phyloP scores from a whole-genome alignment of 129 eudicot species.

The Artemisia argyi region DNA sequence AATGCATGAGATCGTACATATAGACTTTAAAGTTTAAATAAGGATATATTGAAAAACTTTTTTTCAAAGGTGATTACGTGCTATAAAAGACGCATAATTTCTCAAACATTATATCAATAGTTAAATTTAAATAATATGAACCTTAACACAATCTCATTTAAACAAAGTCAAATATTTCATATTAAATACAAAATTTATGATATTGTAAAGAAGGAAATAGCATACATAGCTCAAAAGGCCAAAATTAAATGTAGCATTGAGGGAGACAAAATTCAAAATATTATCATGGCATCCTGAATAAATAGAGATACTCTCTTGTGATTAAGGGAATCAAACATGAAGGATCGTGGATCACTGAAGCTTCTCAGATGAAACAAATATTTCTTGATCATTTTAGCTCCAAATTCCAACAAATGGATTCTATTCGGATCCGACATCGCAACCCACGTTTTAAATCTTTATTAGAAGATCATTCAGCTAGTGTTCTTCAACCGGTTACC shows the following conservation, averaged over 20 bases:
- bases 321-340: not conserved
- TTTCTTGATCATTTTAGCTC: not conserved
- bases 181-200: not conserved
- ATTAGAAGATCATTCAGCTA: not conserved
- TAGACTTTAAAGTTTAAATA: too few relatives aligned
- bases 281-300: not conserved
- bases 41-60: too few relatives aligned
- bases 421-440: not conserved
- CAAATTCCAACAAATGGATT: not conserved
- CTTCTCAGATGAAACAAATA: not conserved
- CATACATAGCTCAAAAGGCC: not conserved
- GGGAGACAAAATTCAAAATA: not conserved
- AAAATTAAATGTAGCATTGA: too few relatives aligned
- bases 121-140: too few relatives aligned
- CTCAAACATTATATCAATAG: too few relatives aligned
- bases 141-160: too few relatives aligned
- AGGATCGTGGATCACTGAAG: not conserved
- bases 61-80: too few relatives aligned
- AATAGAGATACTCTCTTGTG: not conserved
- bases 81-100: too few relatives aligned
- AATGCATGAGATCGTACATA: too few relatives aligned
- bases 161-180: too few relatives aligned
- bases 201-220: not conserved
- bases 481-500: not conserved
- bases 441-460: not conserved